Evolutionary conservation across 768 basidiomycete genomes (phyloP).

Genomic region (Boletus fagicola): DNA sequence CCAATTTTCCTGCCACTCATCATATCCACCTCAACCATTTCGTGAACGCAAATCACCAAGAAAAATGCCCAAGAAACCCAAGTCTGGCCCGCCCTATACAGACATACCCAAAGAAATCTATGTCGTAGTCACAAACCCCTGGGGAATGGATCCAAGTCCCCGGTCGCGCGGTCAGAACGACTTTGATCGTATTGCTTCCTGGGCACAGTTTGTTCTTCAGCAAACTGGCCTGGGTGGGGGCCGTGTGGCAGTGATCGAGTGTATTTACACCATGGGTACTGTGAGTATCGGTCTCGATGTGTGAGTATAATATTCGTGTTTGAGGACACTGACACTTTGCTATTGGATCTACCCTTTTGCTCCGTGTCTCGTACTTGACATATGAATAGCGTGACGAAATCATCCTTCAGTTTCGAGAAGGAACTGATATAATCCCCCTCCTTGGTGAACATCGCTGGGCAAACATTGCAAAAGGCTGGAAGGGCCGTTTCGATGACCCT

Average conservation of each 20-base stretch:
- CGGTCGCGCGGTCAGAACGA: constrained; percentile 14
- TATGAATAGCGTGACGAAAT: constrained; percentile 27
- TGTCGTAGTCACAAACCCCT: constrained; percentile 26
- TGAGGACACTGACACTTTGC: constrained; percentile 1
- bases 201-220: constrained; percentile 25
- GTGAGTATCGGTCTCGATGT: constrained; percentile 19
- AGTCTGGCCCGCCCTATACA: constrained; percentile 29
- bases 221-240: constrained; percentile 17
- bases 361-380: not conserved
- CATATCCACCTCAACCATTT: not conserved
- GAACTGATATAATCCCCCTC: constrained; percentile 27
- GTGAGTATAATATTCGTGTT: not conserved
- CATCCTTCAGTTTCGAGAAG: constrained; percentile 27
- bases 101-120: constrained; percentile 21
- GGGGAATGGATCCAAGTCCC: constrained; percentile 16
- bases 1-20: constrained; percentile 2
- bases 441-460: constrained; percentile 30
- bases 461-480: constrained; percentile 1
- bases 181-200: constrained; percentile 25
- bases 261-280: constrained; percentile 29
- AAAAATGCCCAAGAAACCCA: constrained; percentile 21
- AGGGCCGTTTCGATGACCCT: constrained; percentile 5
- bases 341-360: not conserved
- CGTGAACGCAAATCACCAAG: not conserved
- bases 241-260: constrained; percentile 18